These are phyloP conservation scores for Globisporangium cederbergense DNA, from an alignment of 352 stramenopile species.

Conservation along the genomic window DNA sequence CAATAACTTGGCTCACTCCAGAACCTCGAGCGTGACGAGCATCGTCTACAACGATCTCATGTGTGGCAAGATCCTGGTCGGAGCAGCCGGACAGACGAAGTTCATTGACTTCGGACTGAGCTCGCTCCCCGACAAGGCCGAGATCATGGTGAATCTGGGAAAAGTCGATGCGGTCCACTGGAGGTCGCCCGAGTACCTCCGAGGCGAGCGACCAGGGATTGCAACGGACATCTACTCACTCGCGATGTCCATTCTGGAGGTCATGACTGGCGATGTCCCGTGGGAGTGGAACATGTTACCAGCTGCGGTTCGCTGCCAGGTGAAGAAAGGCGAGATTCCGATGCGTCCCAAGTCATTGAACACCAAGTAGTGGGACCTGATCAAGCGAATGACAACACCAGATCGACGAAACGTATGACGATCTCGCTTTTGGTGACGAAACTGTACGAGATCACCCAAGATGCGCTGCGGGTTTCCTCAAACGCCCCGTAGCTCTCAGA, in stretches of 20 bases:
- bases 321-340: neutral
- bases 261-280: neutral
- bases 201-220: neutral
- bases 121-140: neutral
- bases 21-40: too few relatives aligned
- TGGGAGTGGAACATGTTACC: neutral
- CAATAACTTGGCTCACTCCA: too few relatives aligned
- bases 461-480: too few relatives aligned
- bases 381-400: too few relatives aligned
- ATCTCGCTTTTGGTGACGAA: too few relatives aligned
- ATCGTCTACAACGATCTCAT: neutral
- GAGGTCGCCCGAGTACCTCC: neutral
- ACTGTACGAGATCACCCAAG: too few relatives aligned
- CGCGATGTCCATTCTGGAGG: conserved; percentile 1
- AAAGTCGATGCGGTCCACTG: neutral
- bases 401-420: too few relatives aligned
- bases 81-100: neutral
- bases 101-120: neutral
- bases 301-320: neutral
- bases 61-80: neutral
- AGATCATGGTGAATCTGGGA: neutral
- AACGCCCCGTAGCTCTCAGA: too few relatives aligned
- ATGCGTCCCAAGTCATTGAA: neutral
- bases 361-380: too few relatives aligned
- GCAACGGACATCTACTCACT: neutral